phyloP scores from a whole-genome alignment of 257 asterid genomes.

The Ophiorrhiza pumila region DNA sequence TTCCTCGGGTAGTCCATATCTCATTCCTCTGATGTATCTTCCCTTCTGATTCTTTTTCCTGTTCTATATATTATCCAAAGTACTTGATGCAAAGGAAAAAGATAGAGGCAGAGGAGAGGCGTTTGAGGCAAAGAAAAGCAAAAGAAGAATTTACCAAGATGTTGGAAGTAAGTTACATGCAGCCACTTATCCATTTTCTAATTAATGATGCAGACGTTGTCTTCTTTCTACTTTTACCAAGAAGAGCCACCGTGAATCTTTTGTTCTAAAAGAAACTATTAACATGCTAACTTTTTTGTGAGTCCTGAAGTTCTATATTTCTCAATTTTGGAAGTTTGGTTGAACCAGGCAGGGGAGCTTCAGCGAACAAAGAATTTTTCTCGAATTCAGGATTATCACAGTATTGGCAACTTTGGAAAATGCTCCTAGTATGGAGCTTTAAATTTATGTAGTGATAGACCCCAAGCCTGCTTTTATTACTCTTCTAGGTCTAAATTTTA shows the following conservation, averaged over 20 bases:
- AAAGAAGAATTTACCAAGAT: slow-evolving; percentile 87
- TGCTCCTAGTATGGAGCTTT: not conserved
- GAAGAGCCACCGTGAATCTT: not conserved
- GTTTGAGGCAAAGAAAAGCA: slow-evolving; percentile 86
- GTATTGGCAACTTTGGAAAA: not conserved
- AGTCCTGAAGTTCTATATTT: not conserved
- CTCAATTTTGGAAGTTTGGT: not conserved
- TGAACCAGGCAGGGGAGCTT: not conserved
- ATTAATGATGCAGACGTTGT: not conserved
- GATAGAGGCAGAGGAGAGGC: slow-evolving; percentile 94
- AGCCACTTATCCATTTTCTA: slow-evolving; percentile 9
- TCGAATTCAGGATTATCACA: not conserved
- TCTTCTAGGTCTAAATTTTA: not conserved
- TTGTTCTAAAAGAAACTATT: not conserved
- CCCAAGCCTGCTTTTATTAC: not conserved
- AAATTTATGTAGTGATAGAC: not conserved
- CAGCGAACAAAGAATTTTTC: not conserved
- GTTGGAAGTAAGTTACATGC: slow-evolving; percentile 74
- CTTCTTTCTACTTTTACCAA: not conserved
- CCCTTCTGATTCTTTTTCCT: slow-evolving; percentile 13
- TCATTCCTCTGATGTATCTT: slow-evolving; percentile 2
- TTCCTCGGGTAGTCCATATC: not conserved
- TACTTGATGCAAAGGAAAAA: slow-evolving; percentile 97
- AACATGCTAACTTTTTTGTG: not conserved
- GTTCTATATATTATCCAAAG: slow-evolving; percentile 29